A percentile compares a stretch with the other conserved stretches of the same genome.
Evolutionary conservation across 352 stramenopile species (phyloP).

Genomic region (Halophytophthora batemanensis): DNA sequence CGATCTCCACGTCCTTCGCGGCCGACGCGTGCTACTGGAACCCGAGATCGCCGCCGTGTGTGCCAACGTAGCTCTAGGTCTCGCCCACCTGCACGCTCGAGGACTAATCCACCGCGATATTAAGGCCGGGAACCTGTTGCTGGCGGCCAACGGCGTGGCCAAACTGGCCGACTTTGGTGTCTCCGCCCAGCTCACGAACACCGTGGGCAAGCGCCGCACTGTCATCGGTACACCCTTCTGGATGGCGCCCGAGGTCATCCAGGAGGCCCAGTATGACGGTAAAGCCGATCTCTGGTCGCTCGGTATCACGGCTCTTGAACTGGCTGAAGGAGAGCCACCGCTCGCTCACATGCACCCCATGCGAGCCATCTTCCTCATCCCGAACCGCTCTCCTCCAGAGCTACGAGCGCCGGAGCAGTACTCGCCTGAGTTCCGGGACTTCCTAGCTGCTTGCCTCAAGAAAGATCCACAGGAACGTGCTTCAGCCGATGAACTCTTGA

Average conservation of each 20-base stretch:
- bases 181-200: conserved; percentile 86
- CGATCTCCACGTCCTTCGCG: conserved; percentile 67
- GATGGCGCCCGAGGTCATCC: conserved; percentile 92
- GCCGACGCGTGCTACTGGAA: conserved; percentile 46
- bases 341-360: conserved; percentile 88
- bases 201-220: conserved; percentile 89
- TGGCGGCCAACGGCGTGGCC: conserved; percentile 58
- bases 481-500: conserved; percentile 42
- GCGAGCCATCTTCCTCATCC: conserved; percentile 80
- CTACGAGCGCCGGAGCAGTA: conserved; percentile 38
- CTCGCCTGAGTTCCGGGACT: conserved; percentile 54
- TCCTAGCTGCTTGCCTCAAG: conserved; percentile 59
- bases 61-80: conserved; percentile 61
- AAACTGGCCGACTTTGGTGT: conserved; percentile 91
- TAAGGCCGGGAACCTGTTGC: conserved; percentile 86
- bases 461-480: conserved; percentile 59
- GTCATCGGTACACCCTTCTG: conserved; percentile 90
- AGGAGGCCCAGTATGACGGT: conserved; percentile 80
- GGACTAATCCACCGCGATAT: conserved; percentile 87
- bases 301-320: conserved; percentile 88
- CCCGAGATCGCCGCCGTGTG: conserved; percentile 70
- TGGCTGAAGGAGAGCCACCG: conserved; percentile 84
- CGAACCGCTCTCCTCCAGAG: conserved; percentile 55
- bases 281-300: conserved; percentile 85
- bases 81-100: conserved; percentile 79